Evolutionary conservation across 192 early-diverging fungal species (phyloP).

Genomic region (Glomus cerebriforme): DNA sequence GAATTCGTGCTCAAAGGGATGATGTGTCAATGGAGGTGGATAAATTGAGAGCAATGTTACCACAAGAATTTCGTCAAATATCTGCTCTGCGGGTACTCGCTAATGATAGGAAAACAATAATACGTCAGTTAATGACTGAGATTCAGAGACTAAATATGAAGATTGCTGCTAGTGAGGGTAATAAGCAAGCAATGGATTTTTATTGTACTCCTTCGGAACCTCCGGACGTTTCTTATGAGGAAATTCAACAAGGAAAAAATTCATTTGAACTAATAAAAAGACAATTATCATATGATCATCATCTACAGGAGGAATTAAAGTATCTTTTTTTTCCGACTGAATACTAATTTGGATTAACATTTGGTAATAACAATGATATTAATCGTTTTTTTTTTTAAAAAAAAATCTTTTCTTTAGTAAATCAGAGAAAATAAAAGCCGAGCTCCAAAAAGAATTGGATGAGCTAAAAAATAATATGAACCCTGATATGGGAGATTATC

Average conservation of each 20-base stretch:
- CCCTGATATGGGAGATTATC: constrained; percentile 5
- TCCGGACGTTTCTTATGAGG: constrained; percentile 1
- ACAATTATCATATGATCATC: constrained; percentile 52
- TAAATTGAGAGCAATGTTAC: constrained; percentile 29
- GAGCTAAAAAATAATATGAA: background rate
- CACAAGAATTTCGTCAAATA: constrained; percentile 34
- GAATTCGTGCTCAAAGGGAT: constrained; percentile 39
- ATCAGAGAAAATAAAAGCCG: constrained; percentile 40
- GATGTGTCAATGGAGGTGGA: constrained; percentile 35
- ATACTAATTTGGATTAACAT: background rate
- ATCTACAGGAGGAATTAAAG: constrained; percentile 54
- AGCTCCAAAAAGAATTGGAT: constrained; percentile 15
- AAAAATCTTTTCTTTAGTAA: background rate
- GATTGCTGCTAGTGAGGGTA: constrained; percentile 49
- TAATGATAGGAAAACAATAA: constrained; percentile 34
- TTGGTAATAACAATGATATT: background rate
- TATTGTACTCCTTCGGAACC: constrained; percentile 36
- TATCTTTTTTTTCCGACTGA: constrained; percentile 11
- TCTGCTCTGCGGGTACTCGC: constrained; percentile 18
- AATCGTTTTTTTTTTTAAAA: background rate
- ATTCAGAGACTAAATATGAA: constrained; percentile 56
- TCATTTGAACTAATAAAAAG: constrained; percentile 23
- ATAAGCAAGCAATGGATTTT: constrained; percentile 51
- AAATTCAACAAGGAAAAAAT: constrained; percentile 1
- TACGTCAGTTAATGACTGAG: constrained; percentile 54